Percentiles rank a stretch among this genome's conserved stretches.
phyloP scores from a whole-genome alignment of 768 basidiomycete genomes.

The Phaeolepiota aurea region DNA sequence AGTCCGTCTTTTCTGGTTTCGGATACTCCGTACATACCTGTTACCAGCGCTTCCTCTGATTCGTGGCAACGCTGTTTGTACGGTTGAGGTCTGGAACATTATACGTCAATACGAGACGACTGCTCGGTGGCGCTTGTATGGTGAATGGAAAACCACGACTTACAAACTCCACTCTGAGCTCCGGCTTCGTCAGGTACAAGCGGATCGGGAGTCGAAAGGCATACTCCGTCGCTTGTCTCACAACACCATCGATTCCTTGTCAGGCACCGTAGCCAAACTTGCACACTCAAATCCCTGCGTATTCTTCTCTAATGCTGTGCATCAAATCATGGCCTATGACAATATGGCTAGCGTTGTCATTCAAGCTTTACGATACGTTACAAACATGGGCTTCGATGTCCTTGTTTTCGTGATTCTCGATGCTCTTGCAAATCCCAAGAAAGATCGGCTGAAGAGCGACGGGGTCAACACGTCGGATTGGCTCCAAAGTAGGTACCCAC shows the following conservation, averaged over 20 bases:
- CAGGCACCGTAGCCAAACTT: conserved; percentile 84
- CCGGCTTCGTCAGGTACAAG: conserved; percentile 71
- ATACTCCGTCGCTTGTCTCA: conserved; percentile 82
- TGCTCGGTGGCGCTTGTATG: conserved; percentile 85
- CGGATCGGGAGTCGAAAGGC: conserved; percentile 81
- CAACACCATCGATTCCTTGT: conserved; percentile 76
- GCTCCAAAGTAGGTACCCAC: conserved; percentile 69
- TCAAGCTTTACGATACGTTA: conserved; percentile 81
- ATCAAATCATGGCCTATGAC: conserved; percentile 94
- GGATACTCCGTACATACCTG: conserved; percentile 68
- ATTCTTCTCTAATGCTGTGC: conserved; percentile 82
- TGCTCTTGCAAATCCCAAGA: conserved; percentile 75
- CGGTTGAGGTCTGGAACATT: conserved; percentile 90
- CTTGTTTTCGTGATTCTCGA: conserved; percentile 83
- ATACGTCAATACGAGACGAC: conserved; percentile 72
- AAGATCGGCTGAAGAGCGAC: conserved; percentile 81
- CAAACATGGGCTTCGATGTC: conserved; percentile 92
- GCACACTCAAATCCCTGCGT: conserved; percentile 93
- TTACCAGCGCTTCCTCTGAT: conserved; percentile 85
- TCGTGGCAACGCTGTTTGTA: conserved; percentile 79
- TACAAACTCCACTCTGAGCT: conserved; percentile 77
- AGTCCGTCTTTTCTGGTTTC: conserved; percentile 81
- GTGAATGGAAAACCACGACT: conserved; percentile 79
- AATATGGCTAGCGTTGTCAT: conserved; percentile 88
- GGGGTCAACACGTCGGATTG: conserved; percentile 87